Base-by-base conservation (phyloP, 2,329 filamentous ascomycete genomes). In the Nemania sp. region DNA sequence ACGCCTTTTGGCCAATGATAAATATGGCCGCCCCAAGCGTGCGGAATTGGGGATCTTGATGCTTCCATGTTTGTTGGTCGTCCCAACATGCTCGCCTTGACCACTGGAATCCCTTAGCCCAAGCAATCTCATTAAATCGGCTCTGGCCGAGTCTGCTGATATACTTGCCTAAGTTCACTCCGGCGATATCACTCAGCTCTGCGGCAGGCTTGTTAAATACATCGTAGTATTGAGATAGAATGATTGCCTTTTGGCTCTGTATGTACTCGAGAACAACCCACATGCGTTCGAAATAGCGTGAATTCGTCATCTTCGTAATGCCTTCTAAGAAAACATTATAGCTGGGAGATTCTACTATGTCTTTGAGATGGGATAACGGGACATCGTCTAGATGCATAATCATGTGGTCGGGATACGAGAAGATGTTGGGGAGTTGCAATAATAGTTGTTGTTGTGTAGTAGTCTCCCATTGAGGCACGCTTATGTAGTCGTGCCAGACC, bases 181-280 rank as follows among this genome's bases (percentile, higher is more conserved):
- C 64, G 2, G 64, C 64, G 4, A 62, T 45, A n/a, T 62, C 32
- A 15, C 38, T 53, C 3, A 66, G 26, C 2, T 62, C 53, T 8
- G 58, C 52, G 6, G 64, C 64, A 1, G 52, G 32, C 24, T 47
- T 29, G 35, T 66, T 58, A 22, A 66, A 62, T 27, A 66, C 32
- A 26, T 62, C 64, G 26, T 66, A 66, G 32, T 62, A 66, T 55
- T 53, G 43, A 26, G 52, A 62, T 15, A 66, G 26, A 26, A 66
- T 45, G 4, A 22, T 20, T 27, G 64, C 57, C 2, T 62, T 47
- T 53, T 58, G 22, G 24, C 64, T 62, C 47, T 66, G 64, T 62
- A 66, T 62, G 32, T 66, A 66, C 58, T 66, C 64, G 18, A 66
- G 64, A 3, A 62, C 64, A 57, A 66, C 64, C 64, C 64, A 66